Percentiles rank a stretch among this genome's conserved stretches.
Evolutionary conservation across 257 asterid genomes (phyloP).

Genomic region (Mentha longifolia): DNA sequence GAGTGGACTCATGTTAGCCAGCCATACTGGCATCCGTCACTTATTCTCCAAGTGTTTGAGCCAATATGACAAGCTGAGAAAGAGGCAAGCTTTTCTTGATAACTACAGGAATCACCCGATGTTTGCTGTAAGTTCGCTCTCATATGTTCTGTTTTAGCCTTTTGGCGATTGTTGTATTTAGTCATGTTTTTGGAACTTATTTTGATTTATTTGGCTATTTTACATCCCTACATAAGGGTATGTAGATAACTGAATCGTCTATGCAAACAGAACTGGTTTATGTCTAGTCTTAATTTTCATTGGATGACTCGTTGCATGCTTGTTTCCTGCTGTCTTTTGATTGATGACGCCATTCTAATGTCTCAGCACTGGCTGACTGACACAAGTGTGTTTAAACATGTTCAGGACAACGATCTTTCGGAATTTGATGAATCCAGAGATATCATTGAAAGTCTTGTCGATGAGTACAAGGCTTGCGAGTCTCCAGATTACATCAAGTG

Average conservation of each 20-base stretch:
- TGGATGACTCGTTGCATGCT: neutral
- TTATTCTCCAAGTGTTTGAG: conserved; percentile 93
- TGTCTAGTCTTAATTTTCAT: neutral
- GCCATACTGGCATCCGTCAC: conserved; percentile 99
- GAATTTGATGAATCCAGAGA: conserved; percentile 99
- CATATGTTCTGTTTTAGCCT: conserved; percentile 19
- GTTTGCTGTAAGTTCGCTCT: conserved; percentile 86
- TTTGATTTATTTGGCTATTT: conserved; percentile 15
- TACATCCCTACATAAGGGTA: conserved; percentile 6
- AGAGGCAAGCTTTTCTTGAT: conserved; percentile 99
- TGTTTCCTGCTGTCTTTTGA: conserved; percentile 1
- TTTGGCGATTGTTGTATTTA: neutral
- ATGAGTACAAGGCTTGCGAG: conserved; percentile 99
- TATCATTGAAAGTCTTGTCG: conserved; percentile 91
- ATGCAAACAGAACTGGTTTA: conserved; percentile 1
- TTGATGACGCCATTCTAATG: neutral
- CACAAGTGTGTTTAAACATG: conserved; percentile 28
- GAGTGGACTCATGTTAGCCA: conserved; percentile 98
- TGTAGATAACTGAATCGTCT: neutral
- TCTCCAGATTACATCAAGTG: conserved; percentile 99
- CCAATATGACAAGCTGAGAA: conserved; percentile 96
- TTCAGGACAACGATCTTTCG: conserved; percentile 95
- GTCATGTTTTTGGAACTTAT: neutral
- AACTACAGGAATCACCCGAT: conserved; percentile 88
- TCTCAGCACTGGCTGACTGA: conserved; percentile 8